phyloP scores from a whole-genome alignment of 306 rosid genomes.

The Oxytropis ochrocephala region DNA sequence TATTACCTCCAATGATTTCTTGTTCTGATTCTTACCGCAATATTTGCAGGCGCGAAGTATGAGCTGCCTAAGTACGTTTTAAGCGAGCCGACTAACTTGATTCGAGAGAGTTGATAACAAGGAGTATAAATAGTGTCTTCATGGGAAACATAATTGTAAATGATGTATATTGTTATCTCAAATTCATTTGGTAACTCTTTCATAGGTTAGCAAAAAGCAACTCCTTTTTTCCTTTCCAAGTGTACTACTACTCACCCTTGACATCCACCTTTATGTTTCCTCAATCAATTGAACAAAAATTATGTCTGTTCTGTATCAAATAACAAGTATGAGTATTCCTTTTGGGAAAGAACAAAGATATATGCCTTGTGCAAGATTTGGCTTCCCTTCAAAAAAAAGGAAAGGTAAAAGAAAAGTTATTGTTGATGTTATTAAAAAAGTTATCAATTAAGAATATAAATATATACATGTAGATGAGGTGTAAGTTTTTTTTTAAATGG shows the following conservation, averaged over 20 bases:
- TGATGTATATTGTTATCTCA: constrained; percentile 71
- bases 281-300: constrained; percentile 21
- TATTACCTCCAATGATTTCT: neutral
- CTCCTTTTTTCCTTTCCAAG: constrained; percentile 27
- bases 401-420: neutral
- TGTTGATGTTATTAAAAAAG: neutral
- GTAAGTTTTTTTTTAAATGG: neutral
- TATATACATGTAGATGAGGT: too few relatives aligned
- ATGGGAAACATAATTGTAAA: constrained; percentile 57
- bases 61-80: constrained; percentile 94
- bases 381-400: neutral
- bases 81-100: constrained; percentile 98
- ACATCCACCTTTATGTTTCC: constrained; percentile 30
- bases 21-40: constrained; percentile 12
- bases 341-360: neutral
- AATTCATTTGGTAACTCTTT: constrained; percentile 38
- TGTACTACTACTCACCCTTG: constrained; percentile 25
- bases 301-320: constrained; percentile 25
- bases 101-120: constrained; percentile 52
- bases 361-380: too few relatives aligned
- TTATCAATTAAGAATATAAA: neutral
- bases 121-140: constrained; percentile 29
- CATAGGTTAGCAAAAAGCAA: constrained; percentile 35
- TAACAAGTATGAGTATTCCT: neutral
- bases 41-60: constrained; percentile 80